phyloP scores from a whole-genome alignment of 495 filamentous ascomycete genomes.

The Penicillium subrubescens region DNA sequence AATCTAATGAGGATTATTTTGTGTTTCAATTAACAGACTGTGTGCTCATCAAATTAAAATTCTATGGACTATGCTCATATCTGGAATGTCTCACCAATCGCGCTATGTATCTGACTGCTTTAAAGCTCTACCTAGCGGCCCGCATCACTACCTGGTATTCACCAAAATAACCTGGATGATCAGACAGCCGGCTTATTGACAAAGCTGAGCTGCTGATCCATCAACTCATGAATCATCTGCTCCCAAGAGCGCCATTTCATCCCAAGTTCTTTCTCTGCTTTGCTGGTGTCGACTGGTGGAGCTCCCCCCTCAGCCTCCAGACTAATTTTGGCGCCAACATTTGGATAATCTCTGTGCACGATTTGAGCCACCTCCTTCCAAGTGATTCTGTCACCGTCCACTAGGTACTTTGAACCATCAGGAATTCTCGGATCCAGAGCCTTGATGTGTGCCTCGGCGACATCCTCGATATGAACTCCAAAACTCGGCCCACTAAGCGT shows the following conservation, averaged over 20 bases:
- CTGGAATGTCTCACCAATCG: background rate
- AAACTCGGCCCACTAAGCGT: constrained; percentile 8
- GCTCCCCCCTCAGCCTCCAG: constrained; percentile 27
- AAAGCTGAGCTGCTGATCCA: constrained; percentile 40
- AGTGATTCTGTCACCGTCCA: constrained; percentile 22
- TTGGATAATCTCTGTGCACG: constrained; percentile 33
- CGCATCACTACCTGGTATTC: background rate
- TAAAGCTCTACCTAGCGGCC: background rate
- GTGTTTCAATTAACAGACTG: background rate
- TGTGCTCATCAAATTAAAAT: background rate
- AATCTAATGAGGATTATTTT: background rate
- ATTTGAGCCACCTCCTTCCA: constrained; percentile 35
- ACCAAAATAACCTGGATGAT: background rate
- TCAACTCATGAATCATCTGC: constrained; percentile 35
- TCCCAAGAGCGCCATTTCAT: constrained; percentile 37
- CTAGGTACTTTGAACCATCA: constrained; percentile 32
- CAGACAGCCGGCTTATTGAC: background rate
- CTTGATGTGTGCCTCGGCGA: constrained; percentile 39
- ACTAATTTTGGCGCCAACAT: constrained; percentile 25
- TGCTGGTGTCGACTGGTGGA: constrained; percentile 58
- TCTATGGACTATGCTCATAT: background rate
- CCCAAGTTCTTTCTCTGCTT: constrained; percentile 45
- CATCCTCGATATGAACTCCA: constrained; percentile 46
- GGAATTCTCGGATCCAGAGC: constrained; percentile 27
- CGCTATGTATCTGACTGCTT: background rate